Base-by-base conservation (phyloP, 345 rosid genomes). In the Citrus glauca region DNA sequence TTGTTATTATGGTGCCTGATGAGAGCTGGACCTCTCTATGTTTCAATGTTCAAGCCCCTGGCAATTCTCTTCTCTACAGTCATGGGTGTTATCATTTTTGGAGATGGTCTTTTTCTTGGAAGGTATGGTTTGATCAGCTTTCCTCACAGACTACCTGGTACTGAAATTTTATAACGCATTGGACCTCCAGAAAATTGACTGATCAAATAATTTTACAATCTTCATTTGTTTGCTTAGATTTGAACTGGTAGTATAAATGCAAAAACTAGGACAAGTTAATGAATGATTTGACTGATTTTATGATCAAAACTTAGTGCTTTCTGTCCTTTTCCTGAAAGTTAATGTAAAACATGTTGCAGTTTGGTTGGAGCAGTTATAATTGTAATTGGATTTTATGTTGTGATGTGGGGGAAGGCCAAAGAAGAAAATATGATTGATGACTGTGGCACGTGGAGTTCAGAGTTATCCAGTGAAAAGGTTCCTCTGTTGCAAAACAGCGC, bases 31-130 rank as follows among this genome's bases (percentile, higher is more conserved):
- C 86, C 88, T 67, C 50, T 81, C 14, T 73, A 73, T 75, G 85
- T 86, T n/a, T 59, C 85, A 5, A 61, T 77, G 77, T 83, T 83
- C 76, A 81, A 81, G 81, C 88, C 88, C 32, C 22, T 83, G 63
- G 80, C 69, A 6, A 67, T 79, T 9, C 8, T 86, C 33, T 55
- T 81, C 19, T 81, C 83, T 13, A 63, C 71, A 17, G 45, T 64
- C 76, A 71, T 68, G 71, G 81, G 57, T 32, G 62, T 75, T 25
- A 10, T 77, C 48, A 71, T 81, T 14, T 50, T 79, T 5, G 85
- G 83, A 45, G 83, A 83, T 7, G 45, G 45, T 53, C 78, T 83
- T 64, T 42, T 13, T 69, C 80, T 85, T 3, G 83, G 84, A 73
- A 73, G 84, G 86, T 81, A 79, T 37, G 19, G 6, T 42, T 70